A percentile compares a stretch with the other conserved stretches of the same genome.
Evolutionary conservation across 2,329 filamentous ascomycete species (phyloP).

Genomic region (Fusarium nanum): DNA sequence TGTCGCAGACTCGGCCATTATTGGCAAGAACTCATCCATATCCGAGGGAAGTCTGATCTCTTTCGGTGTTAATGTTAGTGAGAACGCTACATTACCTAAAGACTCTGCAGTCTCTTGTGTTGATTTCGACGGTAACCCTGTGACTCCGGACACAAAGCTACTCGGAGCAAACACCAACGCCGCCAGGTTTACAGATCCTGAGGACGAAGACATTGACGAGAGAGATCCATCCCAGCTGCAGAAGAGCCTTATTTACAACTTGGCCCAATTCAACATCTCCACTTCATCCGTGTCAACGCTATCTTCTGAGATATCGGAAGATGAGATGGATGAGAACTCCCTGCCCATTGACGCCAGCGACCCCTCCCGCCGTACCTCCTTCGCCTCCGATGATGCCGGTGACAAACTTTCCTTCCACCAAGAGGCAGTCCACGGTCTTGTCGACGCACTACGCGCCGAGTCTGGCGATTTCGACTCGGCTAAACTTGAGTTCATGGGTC

Average conservation of each 20-base stretch:
- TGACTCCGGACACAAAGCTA: conserved; percentile 56
- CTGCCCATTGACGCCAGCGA: conserved; percentile 58
- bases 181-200: conserved; percentile 59
- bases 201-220: conserved; percentile 62
- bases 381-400: conserved; percentile 78
- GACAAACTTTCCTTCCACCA: conserved; percentile 75
- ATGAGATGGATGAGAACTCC: conserved; percentile 75
- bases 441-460: conserved; percentile 83
- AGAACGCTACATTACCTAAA: conserved; percentile 63
- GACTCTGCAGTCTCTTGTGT: conserved; percentile 52
- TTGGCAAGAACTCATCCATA: conserved; percentile 78
- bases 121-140: conserved; percentile 52
- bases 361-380: conserved; percentile 74
- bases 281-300: conserved; percentile 68
- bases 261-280: conserved; percentile 64
- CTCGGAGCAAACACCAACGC: conserved; percentile 65
- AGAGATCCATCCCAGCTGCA: conserved; percentile 65
- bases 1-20: conserved; percentile 75
- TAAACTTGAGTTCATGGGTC: conserved; percentile 90
- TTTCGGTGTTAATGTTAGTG: conserved; percentile 77
- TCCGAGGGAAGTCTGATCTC: conserved; percentile 82
- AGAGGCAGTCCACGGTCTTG: conserved; percentile 87
- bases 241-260: conserved; percentile 66
- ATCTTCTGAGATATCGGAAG: conserved; percentile 73
- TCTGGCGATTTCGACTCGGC: conserved; percentile 82